These are phyloP conservation scores for Fusarium falciforme DNA, from an alignment of 2,329 filamentous ascomycete species.

Conservation along the genomic window DNA sequence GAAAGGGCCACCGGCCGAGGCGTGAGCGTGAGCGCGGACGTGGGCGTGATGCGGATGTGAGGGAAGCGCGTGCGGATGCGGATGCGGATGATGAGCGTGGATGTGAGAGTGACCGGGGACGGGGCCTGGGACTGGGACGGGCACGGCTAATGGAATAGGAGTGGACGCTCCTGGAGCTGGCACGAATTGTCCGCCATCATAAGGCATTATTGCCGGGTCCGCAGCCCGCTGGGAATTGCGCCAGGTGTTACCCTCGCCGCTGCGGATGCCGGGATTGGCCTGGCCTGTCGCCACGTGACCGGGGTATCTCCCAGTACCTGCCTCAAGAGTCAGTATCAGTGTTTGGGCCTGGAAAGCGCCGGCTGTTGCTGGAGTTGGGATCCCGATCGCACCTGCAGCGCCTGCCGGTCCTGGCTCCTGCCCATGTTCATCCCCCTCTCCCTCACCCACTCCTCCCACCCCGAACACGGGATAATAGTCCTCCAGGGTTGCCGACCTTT, in stretches of 20 bases:
- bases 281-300: conserved; percentile 33
- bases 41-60: conserved; percentile 8
- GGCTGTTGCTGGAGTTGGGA: conserved; percentile 12
- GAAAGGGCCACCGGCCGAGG: conserved; percentile 37
- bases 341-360: conserved; percentile 19
- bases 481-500: conserved; percentile 21
- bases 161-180: conserved; percentile 5
- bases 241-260: conserved; percentile 28
- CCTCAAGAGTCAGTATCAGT: conserved; percentile 2
- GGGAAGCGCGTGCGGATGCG: conserved; percentile 14
- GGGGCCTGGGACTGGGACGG: conserved; percentile 7
- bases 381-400: neutral
- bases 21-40: conserved; percentile 7
- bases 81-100: conserved; percentile 17
- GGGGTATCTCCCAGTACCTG: conserved; percentile 1
- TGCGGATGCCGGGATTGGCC: conserved; percentile 13
- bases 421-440: conserved; percentile 10
- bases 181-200: conserved; percentile 28
- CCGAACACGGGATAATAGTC: conserved; percentile 36
- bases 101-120: conserved; percentile 13
- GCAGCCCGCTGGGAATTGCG: conserved; percentile 29
- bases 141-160: conserved; percentile 1
- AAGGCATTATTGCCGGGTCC: conserved; percentile 29
- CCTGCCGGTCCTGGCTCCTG: conserved; percentile 11
- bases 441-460: conserved; percentile 3